Percentiles rank a stretch among this genome's conserved stretches.
These are phyloP conservation scores for Secale cereale DNA, from an alignment of 176 grass and related monocot genomes.

Conservation along the genomic window DNA sequence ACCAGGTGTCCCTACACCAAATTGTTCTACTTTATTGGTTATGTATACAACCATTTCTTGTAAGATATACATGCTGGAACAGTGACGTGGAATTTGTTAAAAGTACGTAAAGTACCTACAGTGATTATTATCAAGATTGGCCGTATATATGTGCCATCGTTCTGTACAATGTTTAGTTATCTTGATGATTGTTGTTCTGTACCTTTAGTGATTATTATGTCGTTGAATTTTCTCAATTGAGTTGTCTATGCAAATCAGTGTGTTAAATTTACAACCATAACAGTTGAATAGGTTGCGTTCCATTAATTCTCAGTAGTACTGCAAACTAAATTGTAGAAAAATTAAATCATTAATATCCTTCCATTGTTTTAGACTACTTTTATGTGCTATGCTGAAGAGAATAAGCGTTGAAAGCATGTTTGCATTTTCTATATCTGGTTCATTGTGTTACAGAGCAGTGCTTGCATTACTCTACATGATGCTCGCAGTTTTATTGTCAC, in stretches of 20 bases:
- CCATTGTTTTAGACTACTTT: background rate
- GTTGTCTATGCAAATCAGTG: background rate
- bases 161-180: constrained; percentile 1
- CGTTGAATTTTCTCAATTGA: too few relatives aligned
- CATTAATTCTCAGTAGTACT: background rate
- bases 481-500: constrained; percentile 7
- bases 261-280: background rate
- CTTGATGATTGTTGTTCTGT: background rate
- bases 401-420: background rate
- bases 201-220: background rate
- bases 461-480: background rate
- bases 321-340: background rate
- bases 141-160: too few relatives aligned
- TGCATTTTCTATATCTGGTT: background rate
- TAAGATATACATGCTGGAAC: constrained; percentile 18
- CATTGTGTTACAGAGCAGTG: constrained; percentile 11
- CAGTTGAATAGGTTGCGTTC: background rate
- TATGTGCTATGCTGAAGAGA: constrained; percentile 10
- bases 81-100: constrained; percentile 5
- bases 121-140: too few relatives aligned
- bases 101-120: background rate
- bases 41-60: background rate
- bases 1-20: background rate
- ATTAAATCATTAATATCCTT: background rate
- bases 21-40: background rate